A percentile compares a stretch with the other conserved stretches of the same genome.
phyloP scores from a whole-genome alignment of 345 rosid genomes.

The Kandelia obovata region DNA sequence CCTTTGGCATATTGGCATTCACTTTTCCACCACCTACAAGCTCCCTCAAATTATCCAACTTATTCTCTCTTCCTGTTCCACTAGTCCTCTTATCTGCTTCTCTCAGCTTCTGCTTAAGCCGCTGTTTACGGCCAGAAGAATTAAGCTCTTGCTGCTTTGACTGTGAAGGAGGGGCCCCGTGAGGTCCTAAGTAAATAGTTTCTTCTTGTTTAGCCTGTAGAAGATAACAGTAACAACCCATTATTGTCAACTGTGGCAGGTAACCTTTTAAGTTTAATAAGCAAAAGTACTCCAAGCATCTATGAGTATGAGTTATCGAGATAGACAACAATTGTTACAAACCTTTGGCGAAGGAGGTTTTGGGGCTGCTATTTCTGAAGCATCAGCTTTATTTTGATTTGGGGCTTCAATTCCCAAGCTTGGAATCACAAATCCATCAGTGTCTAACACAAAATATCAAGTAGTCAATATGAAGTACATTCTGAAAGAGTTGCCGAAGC shows the following conservation, averaged over 20 bases:
- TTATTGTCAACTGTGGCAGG: too few relatives aligned
- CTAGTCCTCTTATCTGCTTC: slow-evolving; percentile 68
- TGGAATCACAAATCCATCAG: slow-evolving; percentile 95
- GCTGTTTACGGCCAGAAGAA: slow-evolving; percentile 61
- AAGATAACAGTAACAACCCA: background rate
- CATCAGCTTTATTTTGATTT: slow-evolving; percentile 29
- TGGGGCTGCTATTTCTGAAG: slow-evolving; percentile 39
- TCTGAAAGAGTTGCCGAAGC: background rate
- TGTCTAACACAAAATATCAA: slow-evolving; percentile 41
- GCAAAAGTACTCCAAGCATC: too few relatives aligned
- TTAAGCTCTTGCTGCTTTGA: slow-evolving; percentile 60
- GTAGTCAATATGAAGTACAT: background rate
- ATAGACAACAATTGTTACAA: slow-evolving; percentile 2
- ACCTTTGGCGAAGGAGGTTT: slow-evolving; percentile 68
- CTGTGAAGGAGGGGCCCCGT: slow-evolving; percentile 82
- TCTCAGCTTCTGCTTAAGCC: slow-evolving; percentile 76
- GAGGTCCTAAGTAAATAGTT: slow-evolving; percentile 85
- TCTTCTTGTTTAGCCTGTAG: slow-evolving; percentile 57
- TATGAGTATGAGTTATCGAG: background rate
- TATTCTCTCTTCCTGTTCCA: slow-evolving; percentile 79
- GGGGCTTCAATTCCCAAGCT: slow-evolving; percentile 65
- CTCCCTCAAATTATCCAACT: slow-evolving; percentile 69
- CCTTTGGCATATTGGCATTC: slow-evolving; percentile 43
- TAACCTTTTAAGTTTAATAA: background rate
- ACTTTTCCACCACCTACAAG: slow-evolving; percentile 58